A percentile compares a stretch with the other conserved stretches of the same genome.
These are phyloP conservation scores for Podaxis mareebaensis DNA, from an alignment of 768 basidiomycete species.

Conservation along the genomic window DNA sequence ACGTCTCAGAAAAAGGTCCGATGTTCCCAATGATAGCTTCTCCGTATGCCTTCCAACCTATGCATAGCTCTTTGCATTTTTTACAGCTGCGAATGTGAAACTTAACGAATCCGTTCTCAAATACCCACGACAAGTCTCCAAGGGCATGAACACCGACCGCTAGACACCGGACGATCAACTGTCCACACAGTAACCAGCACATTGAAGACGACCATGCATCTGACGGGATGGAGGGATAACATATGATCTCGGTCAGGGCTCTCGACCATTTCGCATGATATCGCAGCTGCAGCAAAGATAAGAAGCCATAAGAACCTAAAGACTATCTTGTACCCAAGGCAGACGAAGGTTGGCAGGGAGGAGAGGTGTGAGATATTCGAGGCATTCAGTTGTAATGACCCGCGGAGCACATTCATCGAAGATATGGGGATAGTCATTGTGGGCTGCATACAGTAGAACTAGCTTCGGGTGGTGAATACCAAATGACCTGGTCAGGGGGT, in stretches of 20 bases:
- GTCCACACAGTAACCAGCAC: slow-evolving; percentile 1
- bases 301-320: background rate
- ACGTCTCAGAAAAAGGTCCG: slow-evolving; percentile 8
- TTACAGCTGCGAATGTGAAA: background rate
- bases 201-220: background rate
- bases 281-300: background rate
- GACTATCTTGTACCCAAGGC: background rate
- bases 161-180: background rate
- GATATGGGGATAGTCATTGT: slow-evolving; percentile 10
- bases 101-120: background rate
- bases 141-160: slow-evolving; percentile 2
- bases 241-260: background rate
- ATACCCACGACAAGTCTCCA: background rate
- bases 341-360: slow-evolving; percentile 8
- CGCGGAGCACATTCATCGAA: slow-evolving; percentile 9
- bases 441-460: slow-evolving; percentile 10
- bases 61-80: background rate
- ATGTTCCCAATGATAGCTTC: background rate
- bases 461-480: slow-evolving; percentile 7
- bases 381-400: slow-evolving; percentile 2
- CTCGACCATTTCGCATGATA: slow-evolving; percentile 11
- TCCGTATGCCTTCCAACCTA: background rate
- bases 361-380: background rate
- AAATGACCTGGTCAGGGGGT: background rate
- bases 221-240: background rate